Conservation (phyloP, 768 basidiomycete genomes). For the Xerocomellus chrysenteron region DNA sequence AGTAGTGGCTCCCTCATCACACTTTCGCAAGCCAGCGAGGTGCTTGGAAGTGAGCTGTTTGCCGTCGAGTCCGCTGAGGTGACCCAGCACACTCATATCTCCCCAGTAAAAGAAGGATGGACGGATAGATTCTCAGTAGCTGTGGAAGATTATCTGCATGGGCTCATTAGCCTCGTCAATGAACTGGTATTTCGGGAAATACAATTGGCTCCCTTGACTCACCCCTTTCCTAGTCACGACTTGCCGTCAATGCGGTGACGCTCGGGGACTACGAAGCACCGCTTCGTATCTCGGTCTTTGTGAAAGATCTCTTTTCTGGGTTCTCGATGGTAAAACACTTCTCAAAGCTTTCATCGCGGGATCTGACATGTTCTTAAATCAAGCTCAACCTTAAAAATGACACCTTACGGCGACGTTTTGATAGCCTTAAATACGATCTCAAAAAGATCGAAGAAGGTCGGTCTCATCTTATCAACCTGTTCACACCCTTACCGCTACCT, state of each 20-base stretch:
- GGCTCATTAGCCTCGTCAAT: constrained; percentile 73
- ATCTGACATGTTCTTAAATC: constrained; percentile 7
- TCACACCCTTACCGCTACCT: not conserved
- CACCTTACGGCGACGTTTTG: constrained; percentile 68
- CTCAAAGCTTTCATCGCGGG: not conserved
- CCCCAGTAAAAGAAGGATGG: constrained; percentile 67
- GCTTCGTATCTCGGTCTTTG: constrained; percentile 72
- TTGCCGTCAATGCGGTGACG: constrained; percentile 81
- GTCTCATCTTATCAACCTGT: constrained; percentile 11
- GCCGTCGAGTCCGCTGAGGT: not conserved
- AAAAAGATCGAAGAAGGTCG: constrained; percentile 87
- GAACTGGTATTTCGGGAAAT: constrained; percentile 55
- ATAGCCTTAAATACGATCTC: constrained; percentile 82
- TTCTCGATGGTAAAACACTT: constrained; percentile 70
- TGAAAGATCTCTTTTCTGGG: constrained; percentile 79
- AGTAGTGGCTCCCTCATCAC: constrained; percentile 57
- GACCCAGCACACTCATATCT: constrained; percentile 1
- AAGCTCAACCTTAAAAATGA: constrained; percentile 86
- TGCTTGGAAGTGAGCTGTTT: constrained; percentile 62
- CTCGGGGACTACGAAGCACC: constrained; percentile 79
- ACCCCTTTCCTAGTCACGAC: constrained; percentile 54
- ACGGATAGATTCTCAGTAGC: constrained; percentile 59
- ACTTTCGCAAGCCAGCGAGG: constrained; percentile 47
- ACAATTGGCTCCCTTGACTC: constrained; percentile 1
- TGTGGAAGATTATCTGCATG: constrained; percentile 81